Evolutionary conservation across 176 grass and related monocot species (phyloP).

Genomic region (Puya raimondii): DNA sequence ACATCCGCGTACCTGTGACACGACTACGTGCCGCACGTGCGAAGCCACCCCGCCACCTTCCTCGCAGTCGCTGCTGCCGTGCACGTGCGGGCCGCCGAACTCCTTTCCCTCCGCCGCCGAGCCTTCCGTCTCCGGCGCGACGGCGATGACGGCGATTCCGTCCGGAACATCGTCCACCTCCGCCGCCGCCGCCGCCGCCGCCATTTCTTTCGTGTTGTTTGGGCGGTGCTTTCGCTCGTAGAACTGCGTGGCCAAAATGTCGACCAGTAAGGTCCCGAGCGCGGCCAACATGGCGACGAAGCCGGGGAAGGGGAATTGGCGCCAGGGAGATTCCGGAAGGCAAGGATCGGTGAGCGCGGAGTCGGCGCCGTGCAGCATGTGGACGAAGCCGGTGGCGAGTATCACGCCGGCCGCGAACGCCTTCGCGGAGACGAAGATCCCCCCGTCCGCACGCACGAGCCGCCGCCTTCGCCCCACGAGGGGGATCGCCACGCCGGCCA

Average conservation of each 20-base stretch:
- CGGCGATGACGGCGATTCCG: not conserved
- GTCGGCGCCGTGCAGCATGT: conserved; percentile 69
- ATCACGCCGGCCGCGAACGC: conserved; percentile 69
- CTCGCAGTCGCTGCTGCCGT: conserved; percentile 9
- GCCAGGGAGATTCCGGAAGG: conserved; percentile 36
- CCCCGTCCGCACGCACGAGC: conserved; percentile 39
- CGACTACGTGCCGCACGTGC: too few relatives aligned
- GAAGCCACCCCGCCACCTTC: not conserved
- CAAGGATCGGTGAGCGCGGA: conserved; percentile 43
- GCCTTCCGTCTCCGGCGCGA: too few relatives aligned
- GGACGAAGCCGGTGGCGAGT: conserved; percentile 68
- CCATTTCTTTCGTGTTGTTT: conserved; percentile 12
- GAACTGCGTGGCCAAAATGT: conserved; percentile 51
- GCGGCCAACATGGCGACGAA: conserved; percentile 78
- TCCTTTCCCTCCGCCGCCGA: too few relatives aligned
- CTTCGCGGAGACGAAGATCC: conserved; percentile 62
- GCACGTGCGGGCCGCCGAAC: not conserved
- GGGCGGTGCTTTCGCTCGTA: conserved; percentile 1
- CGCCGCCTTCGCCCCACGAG: conserved; percentile 41
- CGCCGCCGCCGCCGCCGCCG: not conserved
- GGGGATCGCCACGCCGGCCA: conserved; percentile 58
- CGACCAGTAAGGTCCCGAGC: conserved; percentile 50
- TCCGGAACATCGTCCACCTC: conserved; percentile 22
- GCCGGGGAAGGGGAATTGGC: conserved; percentile 45
- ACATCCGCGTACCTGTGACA: too few relatives aligned